Evolutionary conservation across 495 filamentous ascomycete species (phyloP).

Genomic region (Neurospora africana): DNA sequence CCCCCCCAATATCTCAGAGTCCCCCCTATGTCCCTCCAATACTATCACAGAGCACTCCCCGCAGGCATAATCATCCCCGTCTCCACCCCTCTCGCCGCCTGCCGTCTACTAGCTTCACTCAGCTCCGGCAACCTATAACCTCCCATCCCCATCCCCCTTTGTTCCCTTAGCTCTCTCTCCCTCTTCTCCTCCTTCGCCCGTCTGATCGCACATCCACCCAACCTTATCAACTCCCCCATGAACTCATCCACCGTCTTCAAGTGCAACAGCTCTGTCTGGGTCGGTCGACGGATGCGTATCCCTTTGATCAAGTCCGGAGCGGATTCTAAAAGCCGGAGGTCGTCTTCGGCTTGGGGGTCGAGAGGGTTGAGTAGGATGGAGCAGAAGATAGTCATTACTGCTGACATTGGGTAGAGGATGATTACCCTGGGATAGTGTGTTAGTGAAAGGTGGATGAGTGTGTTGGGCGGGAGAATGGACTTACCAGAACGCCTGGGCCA

Average conservation of each 20-base stretch:
- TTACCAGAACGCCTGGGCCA: constrained; percentile 40
- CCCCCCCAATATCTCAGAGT: no score
- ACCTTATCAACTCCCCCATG: constrained; percentile 32
- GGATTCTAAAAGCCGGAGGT: constrained; percentile 31
- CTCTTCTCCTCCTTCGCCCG: constrained; percentile 2
- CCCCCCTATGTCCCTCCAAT: no score
- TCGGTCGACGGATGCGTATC: constrained; percentile 29
- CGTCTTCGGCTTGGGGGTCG: constrained; percentile 33
- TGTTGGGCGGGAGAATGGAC: neutral
- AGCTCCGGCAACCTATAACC: neutral
- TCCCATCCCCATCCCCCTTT: neutral
- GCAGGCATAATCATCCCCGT: neutral
- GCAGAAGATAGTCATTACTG: constrained; percentile 40
- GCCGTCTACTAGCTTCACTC: neutral
- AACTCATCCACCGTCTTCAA: constrained; percentile 40
- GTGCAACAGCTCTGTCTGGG: constrained; percentile 34
- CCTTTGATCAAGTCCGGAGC: constrained; percentile 33
- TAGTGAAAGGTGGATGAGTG: neutral
- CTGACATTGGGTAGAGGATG: constrained; percentile 44
- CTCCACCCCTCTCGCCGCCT: neutral
- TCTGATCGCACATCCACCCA: constrained; percentile 13
- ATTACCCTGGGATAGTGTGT: constrained; percentile 19
- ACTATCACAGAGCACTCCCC: neutral
- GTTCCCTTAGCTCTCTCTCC: neutral
- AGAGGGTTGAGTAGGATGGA: constrained; percentile 39